These are phyloP conservation scores for Thalassiosira allenii DNA, from an alignment of 352 stramenopile genomes.

Conservation along the genomic window DNA sequence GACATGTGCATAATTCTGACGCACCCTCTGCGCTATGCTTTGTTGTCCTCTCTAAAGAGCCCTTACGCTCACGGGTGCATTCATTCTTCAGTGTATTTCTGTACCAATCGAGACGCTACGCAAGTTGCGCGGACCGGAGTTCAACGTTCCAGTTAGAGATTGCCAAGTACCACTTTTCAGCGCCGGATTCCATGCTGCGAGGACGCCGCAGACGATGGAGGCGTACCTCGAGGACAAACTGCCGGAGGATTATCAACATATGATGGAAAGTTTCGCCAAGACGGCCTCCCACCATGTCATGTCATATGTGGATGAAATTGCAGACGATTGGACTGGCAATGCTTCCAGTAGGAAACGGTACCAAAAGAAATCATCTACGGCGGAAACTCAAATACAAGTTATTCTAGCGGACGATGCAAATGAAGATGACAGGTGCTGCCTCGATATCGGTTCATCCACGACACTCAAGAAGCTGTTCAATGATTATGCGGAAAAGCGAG, in stretches of 20 bases:
- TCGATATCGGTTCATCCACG: conserved; percentile 7
- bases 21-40: no score
- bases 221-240: conserved; percentile 34
- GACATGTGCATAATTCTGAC: no score
- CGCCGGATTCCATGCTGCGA: conserved; percentile 31
- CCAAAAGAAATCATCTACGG: conserved; percentile 1
- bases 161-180: conserved; percentile 31
- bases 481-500: conserved; percentile 30
- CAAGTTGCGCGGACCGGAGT: conserved; percentile 1
- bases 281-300: background rate
- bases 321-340: conserved; percentile 30
- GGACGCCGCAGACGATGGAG: conserved; percentile 10
- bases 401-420: no score
- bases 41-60: no score
- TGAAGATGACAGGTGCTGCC: no score
- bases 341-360: background rate
- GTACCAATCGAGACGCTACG: conserved; percentile 26
- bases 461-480: conserved; percentile 35
- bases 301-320: conserved; percentile 47
- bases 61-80: conserved; percentile 44
- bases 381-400: no score
- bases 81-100: conserved; percentile 44
- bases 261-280: conserved; percentile 12
- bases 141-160: background rate
- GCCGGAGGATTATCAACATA: conserved; percentile 7